Percentiles rank a stretch among this genome's conserved stretches.
These are phyloP conservation scores for Debaryomycetaceae sp. DNA, from an alignment of 1,139 yeast species.

Conservation along the genomic window DNA sequence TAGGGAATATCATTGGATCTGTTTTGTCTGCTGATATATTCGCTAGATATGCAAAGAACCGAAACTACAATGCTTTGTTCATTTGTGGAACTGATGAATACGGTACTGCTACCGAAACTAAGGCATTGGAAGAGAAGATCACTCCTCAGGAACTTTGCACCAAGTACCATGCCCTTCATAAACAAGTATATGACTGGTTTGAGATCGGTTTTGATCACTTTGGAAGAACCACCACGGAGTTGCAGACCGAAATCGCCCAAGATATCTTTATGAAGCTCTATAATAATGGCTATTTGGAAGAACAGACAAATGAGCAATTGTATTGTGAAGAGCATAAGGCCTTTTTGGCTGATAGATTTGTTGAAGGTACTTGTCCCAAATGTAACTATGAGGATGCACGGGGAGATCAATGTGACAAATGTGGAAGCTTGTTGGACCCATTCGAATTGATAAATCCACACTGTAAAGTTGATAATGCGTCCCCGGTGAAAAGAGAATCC, in stretches of 20 bases:
- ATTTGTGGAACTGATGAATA: constrained; percentile 98
- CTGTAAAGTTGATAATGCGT: constrained; percentile 84
- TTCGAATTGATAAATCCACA: constrained; percentile 91
- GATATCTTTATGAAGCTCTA: constrained; percentile 77
- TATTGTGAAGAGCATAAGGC: constrained; percentile 90
- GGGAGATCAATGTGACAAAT: constrained; percentile 98
- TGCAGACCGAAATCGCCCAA: constrained; percentile 95
- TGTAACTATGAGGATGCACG: constrained; percentile 95
- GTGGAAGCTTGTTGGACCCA: constrained; percentile 88
- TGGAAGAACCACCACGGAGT: constrained; percentile 91
- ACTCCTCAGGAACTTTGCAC: constrained; percentile 87
- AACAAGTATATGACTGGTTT: constrained; percentile 94
- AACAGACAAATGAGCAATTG: constrained; percentile 81
- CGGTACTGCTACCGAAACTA: constrained; percentile 99
- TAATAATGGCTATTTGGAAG: constrained; percentile 76
- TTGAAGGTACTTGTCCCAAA: constrained; percentile 96
- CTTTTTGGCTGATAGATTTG: constrained; percentile 92
- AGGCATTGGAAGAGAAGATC: constrained; percentile 90
- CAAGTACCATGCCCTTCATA: constrained; percentile 82
- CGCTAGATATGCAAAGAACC: constrained; percentile 83
- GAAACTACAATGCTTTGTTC: constrained; percentile 82
- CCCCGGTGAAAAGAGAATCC: constrained; percentile 77
- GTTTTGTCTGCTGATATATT: constrained; percentile 93
- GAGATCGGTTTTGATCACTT: constrained; percentile 91
- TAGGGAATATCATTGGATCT: constrained; percentile 95